A percentile compares a stretch with the other conserved stretches of the same genome.
phyloP scores from a whole-genome alignment of 164 flowering plant species.

The Magnolia officinalis region DNA sequence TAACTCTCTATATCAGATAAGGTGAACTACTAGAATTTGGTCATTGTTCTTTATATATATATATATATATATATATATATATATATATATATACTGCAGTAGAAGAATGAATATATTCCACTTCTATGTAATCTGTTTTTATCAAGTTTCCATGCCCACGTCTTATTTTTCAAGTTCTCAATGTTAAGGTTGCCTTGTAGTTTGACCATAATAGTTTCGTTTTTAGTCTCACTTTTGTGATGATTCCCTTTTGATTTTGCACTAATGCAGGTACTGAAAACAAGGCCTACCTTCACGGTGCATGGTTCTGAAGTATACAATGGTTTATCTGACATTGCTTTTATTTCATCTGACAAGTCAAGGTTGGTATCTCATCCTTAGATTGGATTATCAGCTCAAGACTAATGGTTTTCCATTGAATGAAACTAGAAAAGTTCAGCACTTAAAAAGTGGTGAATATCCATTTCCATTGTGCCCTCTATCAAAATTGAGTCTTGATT shows the following conservation, averaged over 20 bases:
- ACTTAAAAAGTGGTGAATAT: background rate
- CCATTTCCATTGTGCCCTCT: background rate
- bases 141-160: background rate
- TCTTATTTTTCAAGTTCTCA: background rate
- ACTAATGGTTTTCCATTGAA: background rate
- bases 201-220: background rate
- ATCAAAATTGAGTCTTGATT: too few relatives aligned
- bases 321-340: slow-evolving; percentile 77
- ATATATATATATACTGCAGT: too few relatives aligned
- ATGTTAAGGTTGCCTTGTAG: background rate
- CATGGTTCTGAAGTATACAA: slow-evolving; percentile 39
- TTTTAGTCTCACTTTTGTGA: background rate
- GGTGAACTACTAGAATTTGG: too few relatives aligned
- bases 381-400: background rate
- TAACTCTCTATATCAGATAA: too few relatives aligned
- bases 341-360: slow-evolving; percentile 51
- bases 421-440: slow-evolving; percentile 6
- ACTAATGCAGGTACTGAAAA: slow-evolving; percentile 52
- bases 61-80: too few relatives aligned
- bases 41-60: background rate
- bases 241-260: slow-evolving; percentile 11
- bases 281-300: slow-evolving; percentile 40
- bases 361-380: slow-evolving; percentile 41
- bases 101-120: background rate
- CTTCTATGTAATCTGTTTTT: background rate